Percentiles rank a stretch among this genome's conserved stretches.
phyloP scores from a whole-genome alignment of 441 rosid species.

The Erodium moschatum region DNA sequence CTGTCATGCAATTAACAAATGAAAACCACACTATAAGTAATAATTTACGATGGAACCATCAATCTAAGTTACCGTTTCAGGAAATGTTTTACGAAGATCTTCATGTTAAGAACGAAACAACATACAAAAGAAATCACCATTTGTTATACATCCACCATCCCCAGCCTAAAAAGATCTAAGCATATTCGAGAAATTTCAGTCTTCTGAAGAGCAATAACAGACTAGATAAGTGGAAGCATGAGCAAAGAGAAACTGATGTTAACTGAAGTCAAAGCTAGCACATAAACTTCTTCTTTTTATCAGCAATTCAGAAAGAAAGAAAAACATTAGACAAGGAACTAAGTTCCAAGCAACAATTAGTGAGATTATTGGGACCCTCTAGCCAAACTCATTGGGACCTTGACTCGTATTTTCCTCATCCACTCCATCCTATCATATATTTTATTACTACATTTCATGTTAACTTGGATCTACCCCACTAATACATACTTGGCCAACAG shows the following conservation, averaged over 20 bases:
- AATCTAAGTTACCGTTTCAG: not conserved
- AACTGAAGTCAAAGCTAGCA: not conserved
- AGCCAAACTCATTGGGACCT: not conserved
- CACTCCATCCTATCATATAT: not conserved
- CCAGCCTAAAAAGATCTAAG: not conserved
- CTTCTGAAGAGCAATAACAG: not conserved
- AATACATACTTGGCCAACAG: not conserved
- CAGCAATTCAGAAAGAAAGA: too few species aligned
- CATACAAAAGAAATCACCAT: not conserved
- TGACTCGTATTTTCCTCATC: not conserved
- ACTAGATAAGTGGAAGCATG: not conserved
- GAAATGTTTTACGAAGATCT: not conserved
- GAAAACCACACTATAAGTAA: conserved; percentile 1
- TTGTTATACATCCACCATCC: not conserved
- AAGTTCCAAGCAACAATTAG: not conserved
- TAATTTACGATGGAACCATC: not conserved
- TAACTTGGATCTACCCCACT: not conserved
- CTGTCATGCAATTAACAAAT: conserved; percentile 34
- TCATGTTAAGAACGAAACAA: conserved; percentile 3
- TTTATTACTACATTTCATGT: not conserved
- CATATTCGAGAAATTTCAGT: not conserved
- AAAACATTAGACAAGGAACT: not conserved
- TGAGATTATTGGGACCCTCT: not conserved
- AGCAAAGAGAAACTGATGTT: not conserved
- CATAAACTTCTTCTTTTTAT: not conserved